These are phyloP conservation scores for Monilinia polystroma DNA, from an alignment of 2,329 filamentous ascomycete species.

Conservation along the genomic window DNA sequence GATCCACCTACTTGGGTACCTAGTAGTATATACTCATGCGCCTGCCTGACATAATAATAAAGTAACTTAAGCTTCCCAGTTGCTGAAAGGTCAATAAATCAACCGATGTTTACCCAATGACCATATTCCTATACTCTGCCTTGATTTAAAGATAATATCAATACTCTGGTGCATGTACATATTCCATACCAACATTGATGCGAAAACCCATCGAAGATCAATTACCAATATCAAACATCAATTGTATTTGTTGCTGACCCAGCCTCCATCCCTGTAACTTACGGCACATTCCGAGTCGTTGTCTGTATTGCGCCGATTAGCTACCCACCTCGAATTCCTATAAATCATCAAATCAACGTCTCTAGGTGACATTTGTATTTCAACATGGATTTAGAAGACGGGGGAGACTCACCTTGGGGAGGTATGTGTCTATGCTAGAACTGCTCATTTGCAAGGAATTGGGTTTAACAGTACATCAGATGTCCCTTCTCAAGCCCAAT, in stretches of 20 bases:
- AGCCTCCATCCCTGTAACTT: constrained; percentile 1
- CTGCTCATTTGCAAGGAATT: not conserved
- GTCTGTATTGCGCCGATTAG: constrained; percentile 10
- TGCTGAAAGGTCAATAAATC: not conserved
- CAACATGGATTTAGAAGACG: constrained; percentile 47
- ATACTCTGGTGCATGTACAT: not conserved
- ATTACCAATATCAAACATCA: not conserved
- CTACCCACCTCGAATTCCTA: constrained; percentile 4
- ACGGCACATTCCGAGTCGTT: constrained; percentile 15
- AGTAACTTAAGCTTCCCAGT: not conserved
- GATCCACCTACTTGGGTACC: not conserved
- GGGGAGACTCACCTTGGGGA: constrained; percentile 48
- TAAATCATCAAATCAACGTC: constrained; percentile 1
- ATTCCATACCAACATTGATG: not conserved
- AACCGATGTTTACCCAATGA: constrained; percentile 1
- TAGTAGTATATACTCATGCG: not conserved
- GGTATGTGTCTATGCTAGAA: constrained; percentile 40
- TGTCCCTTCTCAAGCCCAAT: constrained; percentile 45
- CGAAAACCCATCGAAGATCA: not conserved
- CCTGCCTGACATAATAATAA: not conserved
- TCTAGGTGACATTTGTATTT: constrained; percentile 9
- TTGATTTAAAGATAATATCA: not conserved
- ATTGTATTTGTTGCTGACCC: not conserved
- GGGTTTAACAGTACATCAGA: constrained; percentile 38
- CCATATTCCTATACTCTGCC: not conserved